Evolutionary conservation across 352 stramenopile genomes (phyloP).

Genomic region (Blastocystis hominis): DNA sequence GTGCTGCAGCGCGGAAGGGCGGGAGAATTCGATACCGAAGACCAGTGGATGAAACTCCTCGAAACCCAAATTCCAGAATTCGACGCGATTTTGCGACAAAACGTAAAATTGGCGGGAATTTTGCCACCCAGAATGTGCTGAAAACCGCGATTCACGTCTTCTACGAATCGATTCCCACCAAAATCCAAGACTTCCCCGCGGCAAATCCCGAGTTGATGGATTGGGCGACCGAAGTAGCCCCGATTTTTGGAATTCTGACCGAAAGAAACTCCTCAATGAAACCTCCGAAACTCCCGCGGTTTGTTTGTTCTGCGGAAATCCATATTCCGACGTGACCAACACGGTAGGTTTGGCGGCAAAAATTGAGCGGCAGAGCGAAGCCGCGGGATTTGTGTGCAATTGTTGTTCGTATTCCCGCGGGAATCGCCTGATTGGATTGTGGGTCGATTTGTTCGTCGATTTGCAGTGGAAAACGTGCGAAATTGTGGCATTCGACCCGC

Average conservation of each 20-base stretch:
- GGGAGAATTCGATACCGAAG: neutral
- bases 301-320: neutral
- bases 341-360: neutral
- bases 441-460: conserved; percentile 10
- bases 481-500: conserved; percentile 5
- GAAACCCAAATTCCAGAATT: neutral
- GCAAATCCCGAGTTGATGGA: neutral
- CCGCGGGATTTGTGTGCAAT: neutral
- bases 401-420: neutral
- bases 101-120: too few species aligned
- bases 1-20: neutral
- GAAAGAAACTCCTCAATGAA: neutral
- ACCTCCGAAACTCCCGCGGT: neutral
- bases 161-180: neutral
- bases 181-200: neutral
- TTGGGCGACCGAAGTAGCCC: neutral
- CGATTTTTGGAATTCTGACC: neutral
- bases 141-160: neutral
- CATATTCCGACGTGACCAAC: neutral
- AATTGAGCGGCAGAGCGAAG: neutral
- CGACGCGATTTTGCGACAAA: neutral
- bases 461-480: neutral
- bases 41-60: neutral
- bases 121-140: neutral
- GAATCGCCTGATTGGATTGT: neutral